Conservation (phyloP, 805 yeast genomes). For the Yamadazyma phyllophila region DNA sequence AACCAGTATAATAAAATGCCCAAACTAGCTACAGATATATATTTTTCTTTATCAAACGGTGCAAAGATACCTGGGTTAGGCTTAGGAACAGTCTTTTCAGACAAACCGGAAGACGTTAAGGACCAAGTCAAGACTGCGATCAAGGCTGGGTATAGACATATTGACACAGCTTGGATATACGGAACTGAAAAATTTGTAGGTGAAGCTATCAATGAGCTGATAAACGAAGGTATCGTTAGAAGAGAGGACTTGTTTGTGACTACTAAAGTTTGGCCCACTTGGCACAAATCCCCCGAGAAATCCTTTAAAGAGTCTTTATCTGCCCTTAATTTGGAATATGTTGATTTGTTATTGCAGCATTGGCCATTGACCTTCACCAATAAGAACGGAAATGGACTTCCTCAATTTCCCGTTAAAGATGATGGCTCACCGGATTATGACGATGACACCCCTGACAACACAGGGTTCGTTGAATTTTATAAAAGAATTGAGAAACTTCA, state of each 20-base stretch:
- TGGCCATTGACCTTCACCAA: constrained; percentile 75
- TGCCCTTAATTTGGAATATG: constrained; percentile 71
- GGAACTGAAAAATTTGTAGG: constrained; percentile 70
- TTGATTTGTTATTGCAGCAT: constrained; percentile 81
- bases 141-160: constrained; percentile 74
- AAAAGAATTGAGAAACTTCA: constrained; percentile 10
- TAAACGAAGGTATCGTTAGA: constrained; percentile 63
- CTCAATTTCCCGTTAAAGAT: background rate
- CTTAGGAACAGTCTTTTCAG: constrained; percentile 47
- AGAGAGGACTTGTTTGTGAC: constrained; percentile 75
- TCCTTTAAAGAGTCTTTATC: constrained; percentile 61
- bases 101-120: constrained; percentile 14
- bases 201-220: constrained; percentile 57
- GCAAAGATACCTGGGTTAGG: constrained; percentile 62
- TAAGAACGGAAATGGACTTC: constrained; percentile 49
- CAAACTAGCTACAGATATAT: background rate
- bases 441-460: background rate
- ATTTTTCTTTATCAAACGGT: background rate
- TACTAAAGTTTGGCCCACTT: constrained; percentile 83
- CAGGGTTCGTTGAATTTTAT: constrained; percentile 20
- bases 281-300: constrained; percentile 49
- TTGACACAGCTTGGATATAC: constrained; percentile 69
- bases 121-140: constrained; percentile 79
- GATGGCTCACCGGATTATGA: background rate
- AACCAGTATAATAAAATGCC: no score